Evolutionary conservation across 768 basidiomycete genomes (phyloP).

Genomic region (Suillus sp.): DNA sequence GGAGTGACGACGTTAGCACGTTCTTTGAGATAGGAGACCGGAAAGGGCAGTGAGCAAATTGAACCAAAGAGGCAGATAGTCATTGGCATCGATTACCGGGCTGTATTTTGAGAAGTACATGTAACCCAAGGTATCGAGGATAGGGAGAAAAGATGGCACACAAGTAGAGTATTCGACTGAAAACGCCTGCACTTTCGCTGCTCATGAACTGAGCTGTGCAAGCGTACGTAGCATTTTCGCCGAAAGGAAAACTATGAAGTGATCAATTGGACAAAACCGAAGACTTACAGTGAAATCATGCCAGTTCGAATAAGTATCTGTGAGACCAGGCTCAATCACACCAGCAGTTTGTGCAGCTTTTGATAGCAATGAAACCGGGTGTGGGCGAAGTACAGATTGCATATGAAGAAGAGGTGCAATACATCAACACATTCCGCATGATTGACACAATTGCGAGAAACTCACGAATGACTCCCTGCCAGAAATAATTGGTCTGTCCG

Average conservation of each 20-base stretch:
- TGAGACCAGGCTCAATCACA: conserved; percentile 44
- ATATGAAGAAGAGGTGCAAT: neutral
- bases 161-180: neutral
- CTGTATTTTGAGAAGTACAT: neutral
- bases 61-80: neutral
- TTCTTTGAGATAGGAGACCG: conserved; percentile 1
- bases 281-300: conserved; percentile 72
- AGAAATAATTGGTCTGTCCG: conserved; percentile 82
- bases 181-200: neutral
- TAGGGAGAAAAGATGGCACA: neutral
- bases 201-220: neutral
- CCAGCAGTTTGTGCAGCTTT: conserved; percentile 49
- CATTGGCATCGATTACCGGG: neutral
- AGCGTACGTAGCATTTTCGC: neutral
- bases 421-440: conserved; percentile 6
- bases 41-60: neutral
- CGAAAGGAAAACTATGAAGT: neutral
- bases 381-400: neutral
- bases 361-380: conserved; percentile 1
- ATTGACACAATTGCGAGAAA: conserved; percentile 12
- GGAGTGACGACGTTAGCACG: neutral
- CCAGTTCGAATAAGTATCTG: conserved; percentile 69
- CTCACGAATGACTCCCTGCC: conserved; percentile 71
- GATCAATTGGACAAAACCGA: neutral
- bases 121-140: neutral